A percentile compares a stretch with the other conserved stretches of the same genome.
phyloP scores from a whole-genome alignment of 148 eudicot genomes.

The Rhododendron ovatum region DNA sequence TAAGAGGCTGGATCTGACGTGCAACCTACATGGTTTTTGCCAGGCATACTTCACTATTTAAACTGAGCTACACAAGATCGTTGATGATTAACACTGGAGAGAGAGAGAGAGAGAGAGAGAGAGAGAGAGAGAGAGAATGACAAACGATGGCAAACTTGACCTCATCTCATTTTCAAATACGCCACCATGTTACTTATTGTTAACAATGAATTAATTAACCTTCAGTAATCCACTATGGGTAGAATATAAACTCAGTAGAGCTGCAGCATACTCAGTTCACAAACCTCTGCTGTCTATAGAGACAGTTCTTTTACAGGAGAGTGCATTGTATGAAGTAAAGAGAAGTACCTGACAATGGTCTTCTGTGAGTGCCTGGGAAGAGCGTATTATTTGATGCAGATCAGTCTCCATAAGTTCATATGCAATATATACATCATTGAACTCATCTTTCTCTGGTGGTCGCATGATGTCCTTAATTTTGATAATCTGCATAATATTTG shows the following conservation, averaged over 20 bases:
- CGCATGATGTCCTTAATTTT: slow-evolving; percentile 53
- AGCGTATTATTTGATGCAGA: slow-evolving; percentile 83
- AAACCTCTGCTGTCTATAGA: neutral
- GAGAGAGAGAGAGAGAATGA: too few relatives aligned
- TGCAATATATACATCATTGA: slow-evolving; percentile 44
- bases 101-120: neutral
- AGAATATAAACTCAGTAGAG: neutral
- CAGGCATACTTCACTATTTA: neutral
- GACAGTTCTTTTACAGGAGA: neutral
- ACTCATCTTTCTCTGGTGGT: slow-evolving; percentile 39
- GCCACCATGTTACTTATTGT: neutral
- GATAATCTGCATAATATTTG: slow-evolving; percentile 26
- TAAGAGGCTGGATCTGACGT: neutral
- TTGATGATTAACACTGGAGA: neutral
- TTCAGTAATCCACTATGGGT: neutral
- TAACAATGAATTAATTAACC: neutral
- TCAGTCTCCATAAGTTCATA: slow-evolving; percentile 56
- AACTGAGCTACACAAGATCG: neutral
- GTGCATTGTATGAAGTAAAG: neutral
- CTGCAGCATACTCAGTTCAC: neutral
- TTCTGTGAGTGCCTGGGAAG: slow-evolving; percentile 79
- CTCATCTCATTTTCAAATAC: neutral
- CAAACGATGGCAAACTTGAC: neutral
- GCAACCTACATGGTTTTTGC: neutral
- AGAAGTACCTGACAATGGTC: slow-evolving; percentile 85